Base-by-base conservation (phyloP, 1,284 basidiomycete genomes). In the Cutaneotrichosporon sp. region DNA sequence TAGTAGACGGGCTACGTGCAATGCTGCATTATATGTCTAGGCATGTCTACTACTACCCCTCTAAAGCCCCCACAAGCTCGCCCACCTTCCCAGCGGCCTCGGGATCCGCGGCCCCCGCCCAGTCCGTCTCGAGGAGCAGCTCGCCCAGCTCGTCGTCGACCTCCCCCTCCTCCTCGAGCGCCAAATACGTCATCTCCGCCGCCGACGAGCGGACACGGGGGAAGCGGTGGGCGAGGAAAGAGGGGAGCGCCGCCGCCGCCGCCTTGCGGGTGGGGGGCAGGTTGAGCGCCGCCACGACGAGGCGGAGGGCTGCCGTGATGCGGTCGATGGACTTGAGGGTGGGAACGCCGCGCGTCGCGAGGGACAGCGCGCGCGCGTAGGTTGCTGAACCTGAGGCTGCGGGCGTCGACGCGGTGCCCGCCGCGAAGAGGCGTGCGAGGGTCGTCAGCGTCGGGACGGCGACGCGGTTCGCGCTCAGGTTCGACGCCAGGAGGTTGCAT, bases 361-460 rank as follows among this genome's bases (percentile, higher is more conserved):
- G 60, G 4, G 46, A 36, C 0, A 68, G 36, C 24, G 59, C 60
- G 20, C 47, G 56, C 1, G 25, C n/a, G 33, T 54, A 57, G n/a
- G 27, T 8, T 13, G 25, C 42, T 16, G n/a, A 10, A 6, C 52
- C 47, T 1, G n/a, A 2, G 7, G 11, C 45, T 3, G 45, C 46
- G 4, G 38, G 29, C 11, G 8, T 8, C 13, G 29, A 9, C 5
- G 31, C 53, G 38, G 57, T 18, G 10, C 53, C 86, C 46, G 83
- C 85, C 69, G 90, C 87, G 8, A 92, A 81, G 22, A 95, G 77
- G 49, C 89, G 79, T 67, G 87, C 87, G 60, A 90, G 84, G 1
- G 88, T 87, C 68, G 90, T 88, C 64, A 94, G 78, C 2, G 89
- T 83, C 0, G 92, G 92, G 13, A 95, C 82, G 47, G 93, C 87